phyloP scores from a whole-genome alignment of 2,329 filamentous ascomycete species.

The Neophaeococcomyces mojaviensis region DNA sequence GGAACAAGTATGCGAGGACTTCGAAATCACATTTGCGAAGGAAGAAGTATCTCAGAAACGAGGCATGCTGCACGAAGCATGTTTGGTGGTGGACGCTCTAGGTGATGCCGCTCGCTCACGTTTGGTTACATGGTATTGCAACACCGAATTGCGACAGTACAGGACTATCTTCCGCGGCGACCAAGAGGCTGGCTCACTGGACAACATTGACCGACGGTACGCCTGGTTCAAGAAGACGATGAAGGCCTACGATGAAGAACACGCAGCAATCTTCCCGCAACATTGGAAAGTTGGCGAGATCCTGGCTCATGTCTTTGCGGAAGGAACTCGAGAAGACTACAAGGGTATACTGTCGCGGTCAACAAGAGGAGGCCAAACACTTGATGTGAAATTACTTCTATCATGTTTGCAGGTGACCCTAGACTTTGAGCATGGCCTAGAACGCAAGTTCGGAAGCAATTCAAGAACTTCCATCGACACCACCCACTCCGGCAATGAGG shows the following conservation, averaged over 20 bases:
- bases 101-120: slow-evolving; percentile 77
- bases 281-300: slow-evolving; percentile 87
- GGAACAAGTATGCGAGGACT: slow-evolving; percentile 98
- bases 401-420: slow-evolving; percentile 90
- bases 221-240: slow-evolving; percentile 95
- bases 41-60: slow-evolving; percentile 66
- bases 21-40: slow-evolving; percentile 89
- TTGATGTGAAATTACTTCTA: slow-evolving; percentile 83
- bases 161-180: slow-evolving; percentile 91
- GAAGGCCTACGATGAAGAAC: slow-evolving; percentile 91
- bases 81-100: slow-evolving; percentile 87
- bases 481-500: slow-evolving; percentile 67
- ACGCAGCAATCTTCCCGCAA: slow-evolving; percentile 75
- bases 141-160: slow-evolving; percentile 92
- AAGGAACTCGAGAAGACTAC: slow-evolving; percentile 91
- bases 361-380: slow-evolving; percentile 69
- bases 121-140: slow-evolving; percentile 93
- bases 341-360: slow-evolving; percentile 84
- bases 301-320: slow-evolving; percentile 85
- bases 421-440: slow-evolving; percentile 89
- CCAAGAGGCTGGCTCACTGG: slow-evolving; percentile 89
- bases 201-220: slow-evolving; percentile 92
- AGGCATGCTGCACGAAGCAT: slow-evolving; percentile 72
- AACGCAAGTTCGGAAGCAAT: slow-evolving; percentile 66
- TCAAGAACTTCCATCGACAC: slow-evolving; percentile 83